These are phyloP conservation scores for Colletotrichum viniferum DNA, from an alignment of 2,329 filamentous ascomycete species.

Conservation along the genomic window DNA sequence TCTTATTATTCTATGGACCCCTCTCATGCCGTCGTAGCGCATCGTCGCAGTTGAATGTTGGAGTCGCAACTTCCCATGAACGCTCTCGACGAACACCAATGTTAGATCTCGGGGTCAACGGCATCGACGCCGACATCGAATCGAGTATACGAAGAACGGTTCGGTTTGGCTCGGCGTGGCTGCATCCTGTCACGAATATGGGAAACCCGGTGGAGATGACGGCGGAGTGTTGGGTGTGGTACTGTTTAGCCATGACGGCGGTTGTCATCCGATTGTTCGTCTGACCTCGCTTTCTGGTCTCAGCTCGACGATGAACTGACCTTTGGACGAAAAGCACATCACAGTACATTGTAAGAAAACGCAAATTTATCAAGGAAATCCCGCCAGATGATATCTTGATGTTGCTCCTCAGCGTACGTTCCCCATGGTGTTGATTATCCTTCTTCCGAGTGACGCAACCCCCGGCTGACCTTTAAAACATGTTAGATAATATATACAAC, in stretches of 20 bases:
- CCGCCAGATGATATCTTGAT: constrained; percentile 14
- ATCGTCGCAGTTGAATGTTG: background rate
- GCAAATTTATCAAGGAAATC: constrained; percentile 4
- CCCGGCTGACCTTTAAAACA: background rate
- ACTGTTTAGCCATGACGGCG: background rate
- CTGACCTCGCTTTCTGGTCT: background rate
- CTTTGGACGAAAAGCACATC: background rate
- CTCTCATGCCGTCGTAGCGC: background rate
- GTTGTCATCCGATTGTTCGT: constrained; percentile 10
- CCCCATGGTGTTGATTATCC: too few relatives aligned
- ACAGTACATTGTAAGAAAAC: constrained; percentile 8
- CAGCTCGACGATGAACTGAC: background rate
- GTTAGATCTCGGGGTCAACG: background rate
- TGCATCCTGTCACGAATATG: background rate
- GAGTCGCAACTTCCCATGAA: background rate
- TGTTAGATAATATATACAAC: constrained; percentile 1
- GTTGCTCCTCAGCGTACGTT: background rate
- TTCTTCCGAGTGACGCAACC: too few relatives aligned
- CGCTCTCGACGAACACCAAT: background rate
- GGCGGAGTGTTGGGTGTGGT: constrained; percentile 17
- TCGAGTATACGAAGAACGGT: background rate
- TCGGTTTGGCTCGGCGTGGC: background rate
- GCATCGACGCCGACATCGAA: background rate
- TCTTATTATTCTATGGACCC: background rate
- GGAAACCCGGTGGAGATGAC: background rate